These are phyloP conservation scores for Penicillium janthinellum DNA, from an alignment of 2,329 filamentous ascomycete genomes.

Conservation along the genomic window DNA sequence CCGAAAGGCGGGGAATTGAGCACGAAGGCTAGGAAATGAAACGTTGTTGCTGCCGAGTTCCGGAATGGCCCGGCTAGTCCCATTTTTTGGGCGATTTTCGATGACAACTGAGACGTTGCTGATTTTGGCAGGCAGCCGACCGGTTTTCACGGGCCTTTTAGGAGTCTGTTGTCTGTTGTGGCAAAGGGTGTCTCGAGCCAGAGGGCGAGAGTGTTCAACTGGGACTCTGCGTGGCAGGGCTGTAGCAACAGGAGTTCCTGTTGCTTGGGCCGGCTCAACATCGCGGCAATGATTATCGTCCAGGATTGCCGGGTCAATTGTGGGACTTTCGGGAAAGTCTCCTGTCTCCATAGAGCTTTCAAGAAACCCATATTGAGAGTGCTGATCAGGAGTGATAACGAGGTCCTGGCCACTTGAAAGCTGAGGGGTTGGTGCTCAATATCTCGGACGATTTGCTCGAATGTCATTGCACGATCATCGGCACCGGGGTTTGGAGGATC, in stretches of 20 bases:
- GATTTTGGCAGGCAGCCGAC: conserved; percentile 1
- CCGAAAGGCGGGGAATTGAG: conserved; percentile 14
- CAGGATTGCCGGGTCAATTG: not conserved
- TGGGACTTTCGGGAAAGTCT: too few relatives aligned
- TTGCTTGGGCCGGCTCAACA: not conserved
- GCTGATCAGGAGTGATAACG: too few relatives aligned
- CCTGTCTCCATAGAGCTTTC: too few relatives aligned
- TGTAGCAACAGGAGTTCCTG: not conserved
- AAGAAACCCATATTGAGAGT: too few relatives aligned
- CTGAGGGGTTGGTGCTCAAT: too few relatives aligned
- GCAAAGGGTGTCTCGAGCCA: not conserved
- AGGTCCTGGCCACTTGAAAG: too few relatives aligned
- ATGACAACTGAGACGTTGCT: not conserved
- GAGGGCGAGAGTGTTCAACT: not conserved
- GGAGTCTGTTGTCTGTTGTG: not conserved
- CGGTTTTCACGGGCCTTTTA: not conserved
- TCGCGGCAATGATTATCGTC: not conserved
- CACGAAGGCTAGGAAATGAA: conserved; percentile 9
- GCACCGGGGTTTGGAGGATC: too few relatives aligned
- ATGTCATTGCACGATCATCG: too few relatives aligned
- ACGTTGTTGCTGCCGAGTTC: conserved; percentile 1
- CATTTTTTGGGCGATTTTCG: not conserved
- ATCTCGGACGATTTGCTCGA: too few relatives aligned
- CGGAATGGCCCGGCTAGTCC: not conserved
- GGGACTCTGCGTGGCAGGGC: not conserved